Evolutionary conservation across 306 rosid genomes (phyloP).

Genomic region (Quercus dentata): DNA sequence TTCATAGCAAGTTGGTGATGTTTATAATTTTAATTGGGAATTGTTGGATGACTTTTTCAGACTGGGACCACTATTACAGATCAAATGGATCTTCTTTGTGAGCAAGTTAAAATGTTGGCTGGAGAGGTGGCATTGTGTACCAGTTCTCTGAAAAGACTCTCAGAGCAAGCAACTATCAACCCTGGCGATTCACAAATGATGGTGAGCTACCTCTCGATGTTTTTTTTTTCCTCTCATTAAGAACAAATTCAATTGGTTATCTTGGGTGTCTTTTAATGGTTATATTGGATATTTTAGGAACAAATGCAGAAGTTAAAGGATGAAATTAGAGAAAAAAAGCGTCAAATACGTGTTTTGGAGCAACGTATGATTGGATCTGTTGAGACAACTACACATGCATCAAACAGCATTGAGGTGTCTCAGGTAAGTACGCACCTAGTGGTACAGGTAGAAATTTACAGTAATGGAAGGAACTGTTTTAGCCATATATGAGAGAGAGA

Average conservation of each 20-base stretch:
- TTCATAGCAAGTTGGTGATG: background rate
- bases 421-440: slow-evolving; percentile 46
- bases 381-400: slow-evolving; percentile 47
- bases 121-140: slow-evolving; percentile 84
- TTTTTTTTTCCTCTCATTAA: background rate
- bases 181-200: slow-evolving; percentile 66
- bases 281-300: slow-evolving; percentile 42
- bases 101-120: slow-evolving; percentile 87
- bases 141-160: slow-evolving; percentile 82
- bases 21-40: background rate
- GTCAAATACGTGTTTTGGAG: slow-evolving; percentile 66
- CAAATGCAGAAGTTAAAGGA: slow-evolving; percentile 65
- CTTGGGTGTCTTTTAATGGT: slow-evolving; percentile 22
- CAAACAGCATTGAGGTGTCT: slow-evolving; percentile 50
- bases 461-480: background rate
- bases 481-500: background rate
- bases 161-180: slow-evolving; percentile 58
- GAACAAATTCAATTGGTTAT: slow-evolving; percentile 19
- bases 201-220: slow-evolving; percentile 41
- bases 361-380: slow-evolving; percentile 76
- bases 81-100: slow-evolving; percentile 87
- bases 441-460: background rate
- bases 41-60: slow-evolving; percentile 34
- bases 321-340: slow-evolving; percentile 78
- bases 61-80: slow-evolving; percentile 78